Conservation (phyloP, 2,329 filamentous ascomycete species). For the Hymenoscyphus albidus region DNA sequence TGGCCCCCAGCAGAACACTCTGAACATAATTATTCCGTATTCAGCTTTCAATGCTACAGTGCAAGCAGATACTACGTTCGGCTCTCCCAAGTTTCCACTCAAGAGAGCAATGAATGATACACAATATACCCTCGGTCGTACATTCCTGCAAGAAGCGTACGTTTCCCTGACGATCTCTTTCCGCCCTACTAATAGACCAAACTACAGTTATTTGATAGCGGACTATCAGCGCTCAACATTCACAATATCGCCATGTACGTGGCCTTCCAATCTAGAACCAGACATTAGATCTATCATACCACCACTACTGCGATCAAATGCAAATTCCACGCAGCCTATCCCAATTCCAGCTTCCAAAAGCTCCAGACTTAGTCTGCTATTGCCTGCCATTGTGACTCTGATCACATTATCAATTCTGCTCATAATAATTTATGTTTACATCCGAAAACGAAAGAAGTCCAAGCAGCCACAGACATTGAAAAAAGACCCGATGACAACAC, state of each 20-base stretch:
- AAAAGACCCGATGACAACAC: background rate
- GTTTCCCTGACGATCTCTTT: background rate
- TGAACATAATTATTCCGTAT: slow-evolving; percentile 37
- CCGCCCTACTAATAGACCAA: background rate
- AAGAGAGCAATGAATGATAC: slow-evolving; percentile 35
- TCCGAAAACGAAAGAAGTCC: background rate
- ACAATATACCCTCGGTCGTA: slow-evolving; percentile 38
- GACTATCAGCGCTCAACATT: slow-evolving; percentile 41
- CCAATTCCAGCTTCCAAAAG: background rate
- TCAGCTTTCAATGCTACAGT: slow-evolving; percentile 38
- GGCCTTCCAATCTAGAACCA: slow-evolving; percentile 17
- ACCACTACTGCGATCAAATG: slow-evolving; percentile 3
- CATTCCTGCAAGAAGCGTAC: slow-evolving; percentile 40
- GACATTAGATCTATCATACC: slow-evolving; percentile 22
- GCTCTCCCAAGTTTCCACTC: slow-evolving; percentile 38
- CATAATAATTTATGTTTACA: background rate
- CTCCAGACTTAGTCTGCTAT: background rate
- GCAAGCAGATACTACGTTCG: slow-evolving; percentile 19
- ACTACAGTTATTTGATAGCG: slow-evolving; percentile 28
- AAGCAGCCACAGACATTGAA: background rate
- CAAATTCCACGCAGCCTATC: background rate
- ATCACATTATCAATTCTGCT: background rate
- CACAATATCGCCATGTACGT: slow-evolving; percentile 35
- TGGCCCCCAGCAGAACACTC: background rate
- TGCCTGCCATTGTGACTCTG: background rate